Percentiles rank a stretch among this genome's conserved stretches.
phyloP scores from a whole-genome alignment of 2,329 filamentous ascomycete genomes.

The Alternaria novae-zelandiae region DNA sequence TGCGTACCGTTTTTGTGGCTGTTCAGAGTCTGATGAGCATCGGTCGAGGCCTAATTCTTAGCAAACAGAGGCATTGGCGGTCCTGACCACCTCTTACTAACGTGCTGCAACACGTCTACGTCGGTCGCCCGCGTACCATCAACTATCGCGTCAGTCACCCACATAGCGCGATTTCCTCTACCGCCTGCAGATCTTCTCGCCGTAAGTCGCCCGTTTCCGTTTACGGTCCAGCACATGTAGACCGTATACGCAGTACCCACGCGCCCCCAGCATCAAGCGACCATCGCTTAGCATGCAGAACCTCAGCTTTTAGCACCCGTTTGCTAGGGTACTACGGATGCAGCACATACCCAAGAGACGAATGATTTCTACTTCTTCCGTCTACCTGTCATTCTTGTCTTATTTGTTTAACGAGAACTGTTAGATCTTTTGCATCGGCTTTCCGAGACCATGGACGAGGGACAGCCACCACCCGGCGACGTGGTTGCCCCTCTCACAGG shows the following conservation, averaged over 20 bases:
- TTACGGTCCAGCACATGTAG: slow-evolving; percentile 11
- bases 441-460: slow-evolving; percentile 47
- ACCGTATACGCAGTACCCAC: slow-evolving; percentile 23
- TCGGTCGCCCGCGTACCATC: neutral
- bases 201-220: slow-evolving; percentile 15
- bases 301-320: slow-evolving; percentile 21
- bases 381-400: slow-evolving; percentile 23
- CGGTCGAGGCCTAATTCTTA: slow-evolving; percentile 16
- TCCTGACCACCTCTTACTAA: slow-evolving; percentile 9
- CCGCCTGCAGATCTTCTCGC: slow-evolving; percentile 8
- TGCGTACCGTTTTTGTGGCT: neutral
- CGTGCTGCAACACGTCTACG: neutral
- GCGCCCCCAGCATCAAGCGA: slow-evolving; percentile 29
- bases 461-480: slow-evolving; percentile 46
- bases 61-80: slow-evolving; percentile 1
- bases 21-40: slow-evolving; percentile 6
- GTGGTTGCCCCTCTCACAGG: slow-evolving; percentile 44
- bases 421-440: slow-evolving; percentile 24
- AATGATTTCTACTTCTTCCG: slow-evolving; percentile 1
- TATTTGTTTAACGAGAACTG: slow-evolving; percentile 17
- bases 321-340: slow-evolving; percentile 10
- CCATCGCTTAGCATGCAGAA: slow-evolving; percentile 28
- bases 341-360: slow-evolving; percentile 5
- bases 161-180: neutral
- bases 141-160: neutral